Percentiles rank a stretch among this genome's conserved stretches.
phyloP scores from a whole-genome alignment of 345 rosid species.

The Abelmoschus esculentus region DNA sequence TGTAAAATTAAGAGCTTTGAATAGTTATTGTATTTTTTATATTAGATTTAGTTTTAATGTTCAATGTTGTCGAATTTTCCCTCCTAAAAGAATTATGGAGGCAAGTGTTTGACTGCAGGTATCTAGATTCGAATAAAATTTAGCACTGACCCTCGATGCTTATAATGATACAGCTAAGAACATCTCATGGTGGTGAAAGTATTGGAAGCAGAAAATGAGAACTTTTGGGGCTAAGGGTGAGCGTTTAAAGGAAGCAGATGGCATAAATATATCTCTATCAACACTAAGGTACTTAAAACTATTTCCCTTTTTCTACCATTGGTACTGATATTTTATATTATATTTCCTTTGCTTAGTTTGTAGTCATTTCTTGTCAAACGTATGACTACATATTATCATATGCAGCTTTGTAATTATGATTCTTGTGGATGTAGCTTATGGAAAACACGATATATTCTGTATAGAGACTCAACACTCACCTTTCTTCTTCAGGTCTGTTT shows the following conservation, averaged over 20 bases:
- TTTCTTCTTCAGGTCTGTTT: no score
- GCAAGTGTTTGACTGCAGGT: no score
- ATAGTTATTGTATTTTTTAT: not conserved
- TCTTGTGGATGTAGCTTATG: no score
- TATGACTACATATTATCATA: no score
- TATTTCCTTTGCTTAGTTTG: no score
- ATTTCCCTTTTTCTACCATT: constrained; percentile 5
- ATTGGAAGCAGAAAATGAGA: constrained; percentile 62
- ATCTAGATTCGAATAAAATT: not conserved
- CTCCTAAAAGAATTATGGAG: no score
- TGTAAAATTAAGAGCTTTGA: no score
- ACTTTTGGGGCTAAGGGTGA: constrained; percentile 21
- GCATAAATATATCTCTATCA: no score
- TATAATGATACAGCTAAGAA: constrained; percentile 18
- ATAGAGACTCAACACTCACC: not conserved
- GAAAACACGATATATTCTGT: not conserved
- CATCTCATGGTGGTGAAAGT: constrained; percentile 36
- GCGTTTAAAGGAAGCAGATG: no score
- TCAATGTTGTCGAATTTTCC: not conserved
- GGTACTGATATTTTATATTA: constrained; percentile 5
- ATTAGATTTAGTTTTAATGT: not conserved
- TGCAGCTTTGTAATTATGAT: no score
- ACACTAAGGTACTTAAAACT: no score
- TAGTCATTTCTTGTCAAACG: no score
- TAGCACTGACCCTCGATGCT: constrained; percentile 4